Evolutionary conservation across 306 rosid species (phyloP), one percentile per base, ranked within the genome.

Genomic region (Hippophae tibetana): DNA sequence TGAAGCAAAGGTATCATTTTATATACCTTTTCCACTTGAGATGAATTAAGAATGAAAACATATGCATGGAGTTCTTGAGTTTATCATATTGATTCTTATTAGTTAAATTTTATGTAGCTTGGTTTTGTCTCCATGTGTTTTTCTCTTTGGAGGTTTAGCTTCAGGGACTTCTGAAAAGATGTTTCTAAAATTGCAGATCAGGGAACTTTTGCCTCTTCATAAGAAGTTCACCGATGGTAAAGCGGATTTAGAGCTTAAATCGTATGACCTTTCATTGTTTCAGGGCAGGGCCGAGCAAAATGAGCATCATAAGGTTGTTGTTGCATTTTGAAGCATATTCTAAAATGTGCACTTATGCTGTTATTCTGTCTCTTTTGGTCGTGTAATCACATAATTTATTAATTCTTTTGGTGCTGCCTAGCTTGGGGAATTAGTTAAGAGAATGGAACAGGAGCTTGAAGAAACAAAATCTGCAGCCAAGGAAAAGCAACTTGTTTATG

Each of bases 341-440:
- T 6, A 38, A 31, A 48, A 25, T 59, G 54, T n/a, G 27, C 8
- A 49, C 58, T 31, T 18, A n/a, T 47, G 27, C n/a, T 65, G 13
- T 6, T 45, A 14, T 43, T 6, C 25, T 10, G 43, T 13, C 26
- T 57, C 10, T 7, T 26, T 48, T 38, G 47, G 57, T 47, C 9
- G n/a, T 54, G 5, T 38, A 11, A 7, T 72, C 47, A 59, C 26
- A 9, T 18, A 23, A 26, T 54, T 48, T 13, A 3, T 43, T 23
- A 53, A 47, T 48, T 61, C 47, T 85, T 66, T 50, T 55, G 55
- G 60, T 11, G 38, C 47, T 8, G 42, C 58, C 48, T 73, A 92
- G 96, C 95, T 92, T 68, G 95, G 85, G 60, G 99, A 92, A 74
- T 72, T 80, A 70, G 95, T 92, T 57, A 88, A 86, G 83, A 88